phyloP scores from a whole-genome alignment of 1,139 yeast species.

The Lodderomyces elongisporus region DNA sequence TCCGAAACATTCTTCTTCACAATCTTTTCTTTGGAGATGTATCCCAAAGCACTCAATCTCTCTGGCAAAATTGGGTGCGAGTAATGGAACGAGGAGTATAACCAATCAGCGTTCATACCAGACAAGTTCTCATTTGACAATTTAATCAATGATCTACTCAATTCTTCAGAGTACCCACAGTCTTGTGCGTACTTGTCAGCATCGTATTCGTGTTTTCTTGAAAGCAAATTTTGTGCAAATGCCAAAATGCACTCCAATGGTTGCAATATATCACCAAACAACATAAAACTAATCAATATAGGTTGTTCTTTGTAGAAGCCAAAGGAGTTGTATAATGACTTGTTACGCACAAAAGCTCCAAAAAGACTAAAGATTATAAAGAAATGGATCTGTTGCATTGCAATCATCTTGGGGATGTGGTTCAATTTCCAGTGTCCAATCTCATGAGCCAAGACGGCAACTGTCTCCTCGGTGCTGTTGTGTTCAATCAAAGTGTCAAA shows the following conservation, averaged over 20 bases:
- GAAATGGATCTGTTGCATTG: slow-evolving; percentile 59
- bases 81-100: slow-evolving; percentile 82
- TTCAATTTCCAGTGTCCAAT: slow-evolving; percentile 95
- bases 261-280: slow-evolving; percentile 67
- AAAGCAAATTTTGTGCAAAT: slow-evolving; percentile 61
- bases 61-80: slow-evolving; percentile 91
- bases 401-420: slow-evolving; percentile 71
- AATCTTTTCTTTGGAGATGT: slow-evolving; percentile 43
- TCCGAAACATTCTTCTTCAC: slow-evolving; percentile 10
- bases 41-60: slow-evolving; percentile 70
- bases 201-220: slow-evolving; percentile 86
- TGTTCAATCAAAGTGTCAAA: slow-evolving; percentile 86
- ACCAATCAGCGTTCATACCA: slow-evolving; percentile 81
- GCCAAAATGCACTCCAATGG: slow-evolving; percentile 71
- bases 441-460: slow-evolving; percentile 95
- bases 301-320: slow-evolving; percentile 70
- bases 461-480: slow-evolving; percentile 71
- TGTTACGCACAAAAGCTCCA: slow-evolving; percentile 73
- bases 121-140: slow-evolving; percentile 77
- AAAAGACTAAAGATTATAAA: slow-evolving; percentile 65
- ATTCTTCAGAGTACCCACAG: slow-evolving; percentile 64
- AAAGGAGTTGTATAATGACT: slow-evolving; percentile 69
- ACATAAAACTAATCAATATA: slow-evolving; percentile 69
- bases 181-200: slow-evolving; percentile 83
- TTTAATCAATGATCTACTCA: slow-evolving; percentile 68